phyloP scores from a whole-genome alignment of 345 rosid genomes.

The Mercurialis annua region DNA sequence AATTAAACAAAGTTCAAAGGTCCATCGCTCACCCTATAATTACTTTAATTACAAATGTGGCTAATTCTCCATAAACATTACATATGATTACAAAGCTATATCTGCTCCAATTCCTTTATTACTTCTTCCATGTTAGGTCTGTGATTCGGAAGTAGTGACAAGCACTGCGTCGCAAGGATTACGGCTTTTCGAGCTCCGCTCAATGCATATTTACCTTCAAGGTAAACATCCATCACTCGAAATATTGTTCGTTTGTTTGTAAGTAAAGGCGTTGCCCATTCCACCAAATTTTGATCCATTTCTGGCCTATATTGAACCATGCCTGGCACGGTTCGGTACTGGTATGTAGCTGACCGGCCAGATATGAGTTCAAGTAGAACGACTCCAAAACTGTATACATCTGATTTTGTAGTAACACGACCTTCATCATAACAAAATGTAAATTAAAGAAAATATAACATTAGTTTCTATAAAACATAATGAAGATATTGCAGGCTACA shows the following conservation, averaged over 20 bases:
- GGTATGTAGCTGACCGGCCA: constrained; percentile 23
- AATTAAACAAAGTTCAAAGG: too few species aligned
- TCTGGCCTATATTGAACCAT: constrained; percentile 16
- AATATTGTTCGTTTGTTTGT: constrained; percentile 12
- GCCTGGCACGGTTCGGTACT: too few species aligned
- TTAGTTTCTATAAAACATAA: background rate
- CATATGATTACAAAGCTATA: too few species aligned
- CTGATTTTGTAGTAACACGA: constrained; percentile 20
- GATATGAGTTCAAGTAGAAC: constrained; percentile 28
- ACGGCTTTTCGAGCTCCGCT: constrained; percentile 6
- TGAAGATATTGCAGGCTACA: background rate
- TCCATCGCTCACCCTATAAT: too few species aligned
- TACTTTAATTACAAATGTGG: too few species aligned
- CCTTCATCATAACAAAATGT: constrained; percentile 11
- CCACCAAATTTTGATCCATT: constrained; percentile 22
- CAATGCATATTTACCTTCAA: constrained; percentile 21
- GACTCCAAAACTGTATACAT: constrained; percentile 30
- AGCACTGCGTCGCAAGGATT: constrained; percentile 18
- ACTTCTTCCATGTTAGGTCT: constrained; percentile 18
- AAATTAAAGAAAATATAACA: background rate
- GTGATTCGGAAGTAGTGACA: constrained; percentile 10
- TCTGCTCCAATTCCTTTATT: constrained; percentile 22
- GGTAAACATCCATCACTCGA: constrained; percentile 19
- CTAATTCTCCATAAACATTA: too few species aligned
- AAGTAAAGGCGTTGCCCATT: constrained; percentile 29